phyloP scores from a whole-genome alignment of 1,139 yeast genomes.

The Lodderomyces parapsilosis region DNA sequence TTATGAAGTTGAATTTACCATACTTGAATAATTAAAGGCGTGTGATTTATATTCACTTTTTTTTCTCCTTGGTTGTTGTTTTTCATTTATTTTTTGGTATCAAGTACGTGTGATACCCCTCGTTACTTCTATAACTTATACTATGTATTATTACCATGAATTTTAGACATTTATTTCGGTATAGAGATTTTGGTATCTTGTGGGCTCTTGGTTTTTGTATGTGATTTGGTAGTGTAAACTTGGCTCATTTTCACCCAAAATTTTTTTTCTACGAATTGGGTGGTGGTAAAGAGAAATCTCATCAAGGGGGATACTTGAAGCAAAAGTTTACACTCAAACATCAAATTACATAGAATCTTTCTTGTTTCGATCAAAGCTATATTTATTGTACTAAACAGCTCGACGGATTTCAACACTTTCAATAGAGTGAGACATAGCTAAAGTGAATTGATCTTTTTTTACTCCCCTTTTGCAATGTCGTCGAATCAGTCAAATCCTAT shows the following conservation, averaged over 20 bases:
- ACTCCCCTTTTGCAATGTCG: slow-evolving; percentile 6
- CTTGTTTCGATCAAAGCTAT: too few relatives aligned
- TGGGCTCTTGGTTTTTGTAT: too few relatives aligned
- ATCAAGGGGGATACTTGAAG: not conserved
- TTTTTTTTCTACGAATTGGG: not conserved
- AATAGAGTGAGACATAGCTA: not conserved
- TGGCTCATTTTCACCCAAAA: not conserved
- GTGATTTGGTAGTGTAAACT: slow-evolving; percentile 1
- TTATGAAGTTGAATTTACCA: slow-evolving; percentile 70
- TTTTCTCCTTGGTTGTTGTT: too few relatives aligned
- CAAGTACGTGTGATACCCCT: not conserved
- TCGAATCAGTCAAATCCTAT: slow-evolving; percentile 21
- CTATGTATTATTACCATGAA: not conserved
- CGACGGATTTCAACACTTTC: too few relatives aligned
- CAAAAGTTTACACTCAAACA: not conserved
- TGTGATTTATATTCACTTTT: too few relatives aligned
- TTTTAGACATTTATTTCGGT: not conserved
- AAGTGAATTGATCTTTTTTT: not conserved
- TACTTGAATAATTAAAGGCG: slow-evolving; percentile 30
- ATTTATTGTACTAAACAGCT: too few relatives aligned
- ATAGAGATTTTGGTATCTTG: not conserved
- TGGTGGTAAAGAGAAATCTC: not conserved
- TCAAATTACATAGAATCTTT: not conserved
- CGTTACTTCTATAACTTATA: not conserved
- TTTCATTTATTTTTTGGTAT: not conserved